A percentile compares a stretch with the other conserved stretches of the same genome.
Evolutionary conservation across 176 grass and related monocot genomes (phyloP).

Genomic region (Oryza officinalis): DNA sequence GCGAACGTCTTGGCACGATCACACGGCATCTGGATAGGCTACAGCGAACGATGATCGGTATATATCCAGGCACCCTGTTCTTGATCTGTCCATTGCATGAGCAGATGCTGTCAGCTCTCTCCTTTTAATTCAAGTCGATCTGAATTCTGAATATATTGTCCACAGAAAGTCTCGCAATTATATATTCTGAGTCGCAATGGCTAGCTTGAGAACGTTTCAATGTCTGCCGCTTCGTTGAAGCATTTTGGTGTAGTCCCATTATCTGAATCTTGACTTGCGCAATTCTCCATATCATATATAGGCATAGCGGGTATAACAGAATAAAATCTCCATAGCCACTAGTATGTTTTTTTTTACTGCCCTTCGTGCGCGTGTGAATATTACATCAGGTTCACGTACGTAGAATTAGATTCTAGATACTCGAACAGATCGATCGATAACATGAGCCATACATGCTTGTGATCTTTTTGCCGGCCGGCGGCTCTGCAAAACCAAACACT

Average conservation of each 20-base stretch:
- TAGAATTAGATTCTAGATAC: background rate
- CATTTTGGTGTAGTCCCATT: background rate
- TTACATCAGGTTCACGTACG: background rate
- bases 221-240: background rate
- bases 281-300: background rate
- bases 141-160: background rate
- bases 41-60: background rate
- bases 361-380: slow-evolving; percentile 1
- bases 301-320: background rate
- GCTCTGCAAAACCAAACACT: background rate
- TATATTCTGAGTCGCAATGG: background rate
- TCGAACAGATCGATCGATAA: background rate
- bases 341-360: background rate
- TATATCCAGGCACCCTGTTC: background rate
- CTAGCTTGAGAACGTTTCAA: background rate
- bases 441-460: background rate
- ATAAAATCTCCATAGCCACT: background rate
- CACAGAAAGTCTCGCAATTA: slow-evolving; percentile 1
- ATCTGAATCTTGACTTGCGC: slow-evolving; percentile 30
- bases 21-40: background rate
- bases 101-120: background rate
- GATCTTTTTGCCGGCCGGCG: background rate
- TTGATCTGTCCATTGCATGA: background rate
- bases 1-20: background rate
- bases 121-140: background rate